Evolutionary conservation across 192 early-diverging fungal genomes (phyloP), one percentile per base, ranked within the genome.

Genomic region (Mortierella hygrophila): DNA sequence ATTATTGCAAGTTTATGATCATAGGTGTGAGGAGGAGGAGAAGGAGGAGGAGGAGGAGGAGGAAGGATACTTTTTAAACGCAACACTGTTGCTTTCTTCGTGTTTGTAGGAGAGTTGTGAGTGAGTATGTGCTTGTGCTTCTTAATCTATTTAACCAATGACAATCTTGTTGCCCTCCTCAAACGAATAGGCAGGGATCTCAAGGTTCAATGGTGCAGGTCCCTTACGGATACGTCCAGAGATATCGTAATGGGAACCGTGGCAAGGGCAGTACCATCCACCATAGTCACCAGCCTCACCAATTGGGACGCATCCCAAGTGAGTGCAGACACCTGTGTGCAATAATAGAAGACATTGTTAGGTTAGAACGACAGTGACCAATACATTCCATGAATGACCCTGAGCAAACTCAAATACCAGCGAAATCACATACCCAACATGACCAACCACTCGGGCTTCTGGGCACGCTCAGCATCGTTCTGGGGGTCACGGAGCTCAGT

Each of bases 241-340:
- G 81, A 99, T 97, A 89, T 99, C 98, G 89, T 99, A 99, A 89
- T 99, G 98, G 54, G 98, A 99, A 76, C 98, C 98, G 92, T 99
- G 98, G 94, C 98, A 99, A 72, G 98, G 98, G 91, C 98, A 99
- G 94, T 98, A 99, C 98, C 98, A 99, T 83, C 98, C 98, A 87
- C 96, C 96, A 90, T 93, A 99, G 74, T 99, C 98, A 88, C 98
- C 98, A 88, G 98, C 94, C 87, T 99, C 98, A 57, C 97, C 97
- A 81, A 98, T 96, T 76, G 98, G 98, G 74, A 99, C 98, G 91
- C 98, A 99, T 81, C 98, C 98, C 90, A 97, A 90, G 92, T 95
- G 95, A 75, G 94, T 78, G 74, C 83, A 85, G 76, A 77, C 82
- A 65, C 73, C 85, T 82, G 82, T 40, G n/a, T 47, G n/a, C 10